Evolutionary conservation across 176 grass and related monocot genomes (phyloP).

Genomic region (Tillandsia leiboldiana): DNA sequence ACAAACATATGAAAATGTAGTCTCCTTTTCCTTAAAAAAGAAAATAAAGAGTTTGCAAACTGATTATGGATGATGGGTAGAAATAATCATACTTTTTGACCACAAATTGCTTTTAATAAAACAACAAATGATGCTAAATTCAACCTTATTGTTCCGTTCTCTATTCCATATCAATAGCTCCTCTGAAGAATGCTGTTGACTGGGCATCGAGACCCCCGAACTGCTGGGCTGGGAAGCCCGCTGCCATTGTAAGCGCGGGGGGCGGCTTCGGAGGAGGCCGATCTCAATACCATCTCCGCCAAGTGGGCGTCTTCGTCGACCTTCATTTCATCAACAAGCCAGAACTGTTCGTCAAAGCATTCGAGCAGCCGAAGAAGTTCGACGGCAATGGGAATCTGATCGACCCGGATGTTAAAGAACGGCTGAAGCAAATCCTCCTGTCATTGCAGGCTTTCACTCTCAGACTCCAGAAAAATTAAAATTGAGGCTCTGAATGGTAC

Average conservation of each 20-base stretch:
- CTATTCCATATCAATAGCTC: constrained; percentile 27
- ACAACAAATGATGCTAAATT: background rate
- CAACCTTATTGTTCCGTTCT: constrained; percentile 2
- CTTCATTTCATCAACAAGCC: constrained; percentile 99
- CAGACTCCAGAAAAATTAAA: constrained; percentile 24
- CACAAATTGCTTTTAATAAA: background rate
- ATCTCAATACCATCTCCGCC: constrained; percentile 79
- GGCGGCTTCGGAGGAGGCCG: constrained; percentile 54
- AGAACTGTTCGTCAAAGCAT: constrained; percentile 51
- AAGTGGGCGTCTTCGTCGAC: constrained; percentile 78
- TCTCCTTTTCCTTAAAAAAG: too few relatives aligned
- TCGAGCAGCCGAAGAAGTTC: constrained; percentile 49
- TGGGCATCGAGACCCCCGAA: constrained; percentile 80
- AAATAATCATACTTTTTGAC: background rate
- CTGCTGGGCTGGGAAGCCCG: constrained; percentile 74
- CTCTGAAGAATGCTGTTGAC: constrained; percentile 91
- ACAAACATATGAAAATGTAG: too few relatives aligned
- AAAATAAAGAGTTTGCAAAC: too few relatives aligned
- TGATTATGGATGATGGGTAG: background rate
- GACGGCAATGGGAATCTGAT: constrained; percentile 66
- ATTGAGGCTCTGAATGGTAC: background rate
- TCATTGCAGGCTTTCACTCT: constrained; percentile 74
- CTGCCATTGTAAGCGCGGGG: constrained; percentile 62
- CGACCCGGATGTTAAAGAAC: constrained; percentile 41
- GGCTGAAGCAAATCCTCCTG: constrained; percentile 56